Percentiles rank a stretch among this genome's conserved stretches.
Conservation (phyloP, 768 basidiomycete species). For the Asterophora parasitica region DNA sequence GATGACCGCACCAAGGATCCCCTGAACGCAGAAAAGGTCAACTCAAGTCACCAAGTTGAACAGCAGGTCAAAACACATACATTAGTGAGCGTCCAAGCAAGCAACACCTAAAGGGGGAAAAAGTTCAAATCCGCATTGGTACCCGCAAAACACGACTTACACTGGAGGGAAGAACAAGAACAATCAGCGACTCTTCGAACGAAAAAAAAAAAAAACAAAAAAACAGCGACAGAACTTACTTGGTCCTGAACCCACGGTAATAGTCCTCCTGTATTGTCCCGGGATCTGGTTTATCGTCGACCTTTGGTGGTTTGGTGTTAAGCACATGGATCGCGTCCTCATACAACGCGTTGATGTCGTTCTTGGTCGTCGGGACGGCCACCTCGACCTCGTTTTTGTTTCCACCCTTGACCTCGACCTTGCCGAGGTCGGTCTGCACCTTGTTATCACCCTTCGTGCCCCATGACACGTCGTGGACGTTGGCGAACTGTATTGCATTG, state of each 20-base stretch:
- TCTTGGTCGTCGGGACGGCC: conserved; percentile 78
- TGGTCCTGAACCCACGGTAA: conserved; percentile 86
- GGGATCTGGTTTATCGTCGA: conserved; percentile 55
- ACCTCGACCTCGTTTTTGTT: conserved; percentile 84
- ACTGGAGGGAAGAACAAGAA: conserved; percentile 17
- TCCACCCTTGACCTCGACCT: conserved; percentile 23
- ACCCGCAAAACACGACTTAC: conserved; percentile 19
- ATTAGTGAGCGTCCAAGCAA: conserved; percentile 88
- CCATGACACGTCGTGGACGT: conserved; percentile 92
- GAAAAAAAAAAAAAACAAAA: not conserved
- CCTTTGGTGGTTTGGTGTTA: conserved; percentile 72
- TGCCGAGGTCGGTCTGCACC: conserved; percentile 75
- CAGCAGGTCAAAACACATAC: conserved; percentile 29
- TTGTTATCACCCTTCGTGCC: conserved; percentile 95
- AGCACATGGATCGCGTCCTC: conserved; percentile 87
- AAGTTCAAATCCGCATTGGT: not conserved
- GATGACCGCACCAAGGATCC: conserved; percentile 68
- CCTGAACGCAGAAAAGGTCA: conserved; percentile 30
- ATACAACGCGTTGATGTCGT: conserved; percentile 85
- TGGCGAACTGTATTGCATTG: conserved; percentile 58
- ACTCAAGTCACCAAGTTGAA: conserved; percentile 4
- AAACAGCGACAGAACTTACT: conserved; percentile 40
- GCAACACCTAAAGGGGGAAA: conserved; percentile 50
- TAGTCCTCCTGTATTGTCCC: conserved; percentile 77
- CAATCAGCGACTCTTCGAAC: conserved; percentile 9